Evolutionary conservation across 192 early-diverging fungal species (phyloP), one percentile per base, ranked within the genome.

Genomic region (Coemansia sp.): DNA sequence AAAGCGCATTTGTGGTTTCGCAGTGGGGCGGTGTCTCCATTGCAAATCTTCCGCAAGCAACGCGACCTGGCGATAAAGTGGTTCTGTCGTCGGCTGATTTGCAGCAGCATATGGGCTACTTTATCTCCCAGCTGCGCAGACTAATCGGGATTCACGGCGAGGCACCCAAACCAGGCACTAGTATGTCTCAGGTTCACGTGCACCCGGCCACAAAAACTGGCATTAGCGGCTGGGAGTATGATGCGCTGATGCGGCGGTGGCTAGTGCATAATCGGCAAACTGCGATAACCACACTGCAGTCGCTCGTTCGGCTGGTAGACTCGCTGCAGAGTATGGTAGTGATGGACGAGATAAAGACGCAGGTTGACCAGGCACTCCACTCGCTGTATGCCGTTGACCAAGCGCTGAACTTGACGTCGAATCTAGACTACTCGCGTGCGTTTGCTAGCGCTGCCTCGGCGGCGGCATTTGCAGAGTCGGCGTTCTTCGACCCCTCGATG

Each of bases 401-500:
- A 10, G 60, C 61, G 31, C 65, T 83, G 0, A 42, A 17, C 27
- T 20, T 75, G 8, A 12, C 5, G 6, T 25, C 31, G 3, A 10
- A 15, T 8, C 17, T 41, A 3, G 36, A 32, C 14, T 60, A 83
- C 51, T 43, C 63, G 6, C 27, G 54, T 10, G 88, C 91, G 0
- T 79, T 85, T 15, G 22, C 62, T 9, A 62, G 81, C 21, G 84
- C 92, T 2, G 75, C 83, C 6, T 48, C 60, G 5, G 94, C 90
- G 0, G 67, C 93, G 6, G 66, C 66, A 23, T 50, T 79, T 11
- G 81, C 94, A 2, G 93, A 97, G 72, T 76, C 75, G 3, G 95
- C 97, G 5, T 99, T 99, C 62, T 97, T 96, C 82, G 92, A 99
- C 61, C 93, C 94, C 1, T 91, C 91, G 9, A 97, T 99, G 97